Conservation (phyloP, 306 rosid genomes). For the Fagus sylvatica region DNA sequence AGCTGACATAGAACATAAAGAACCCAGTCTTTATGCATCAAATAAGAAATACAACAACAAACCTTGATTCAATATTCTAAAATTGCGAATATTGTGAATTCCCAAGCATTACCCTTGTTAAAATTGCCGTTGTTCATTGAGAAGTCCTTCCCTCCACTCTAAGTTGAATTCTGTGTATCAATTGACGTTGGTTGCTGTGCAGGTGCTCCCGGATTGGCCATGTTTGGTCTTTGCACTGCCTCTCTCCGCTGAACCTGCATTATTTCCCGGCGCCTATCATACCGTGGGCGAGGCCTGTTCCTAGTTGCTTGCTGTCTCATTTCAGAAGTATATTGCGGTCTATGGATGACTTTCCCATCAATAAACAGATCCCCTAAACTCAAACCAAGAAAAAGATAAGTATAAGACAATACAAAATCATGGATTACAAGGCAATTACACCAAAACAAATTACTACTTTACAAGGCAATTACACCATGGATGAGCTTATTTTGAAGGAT, state of each 20-base stretch:
- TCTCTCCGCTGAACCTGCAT: slow-evolving; percentile 67
- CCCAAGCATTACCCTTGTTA: slow-evolving; percentile 21
- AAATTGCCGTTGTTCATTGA: slow-evolving; percentile 13
- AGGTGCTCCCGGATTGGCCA: slow-evolving; percentile 46
- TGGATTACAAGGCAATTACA: not conserved
- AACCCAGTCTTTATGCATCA: slow-evolving; percentile 7
- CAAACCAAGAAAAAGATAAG: not conserved
- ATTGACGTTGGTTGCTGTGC: slow-evolving; percentile 36
- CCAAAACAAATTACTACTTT: slow-evolving; percentile 4
- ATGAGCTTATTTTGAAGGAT: too few species aligned
- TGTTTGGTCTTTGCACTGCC: slow-evolving; percentile 44
- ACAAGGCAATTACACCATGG: too few species aligned
- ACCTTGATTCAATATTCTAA: slow-evolving; percentile 4
- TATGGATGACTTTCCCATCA: slow-evolving; percentile 82
- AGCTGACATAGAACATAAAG: slow-evolving; percentile 6
- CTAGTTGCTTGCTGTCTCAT: slow-evolving; percentile 52
- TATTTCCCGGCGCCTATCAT: slow-evolving; percentile 65
- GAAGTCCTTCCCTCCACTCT: slow-evolving; percentile 20
- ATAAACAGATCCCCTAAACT: slow-evolving; percentile 76
- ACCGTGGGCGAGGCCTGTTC: slow-evolving; percentile 77
- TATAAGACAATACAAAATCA: not conserved
- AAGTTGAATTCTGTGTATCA: slow-evolving; percentile 30
- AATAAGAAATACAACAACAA: slow-evolving; percentile 4
- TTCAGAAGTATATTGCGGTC: slow-evolving; percentile 79
- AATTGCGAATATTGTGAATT: slow-evolving; percentile 1